Base-by-base conservation (phyloP, 305 asterid species). In the Fraxinus sp. region DNA sequence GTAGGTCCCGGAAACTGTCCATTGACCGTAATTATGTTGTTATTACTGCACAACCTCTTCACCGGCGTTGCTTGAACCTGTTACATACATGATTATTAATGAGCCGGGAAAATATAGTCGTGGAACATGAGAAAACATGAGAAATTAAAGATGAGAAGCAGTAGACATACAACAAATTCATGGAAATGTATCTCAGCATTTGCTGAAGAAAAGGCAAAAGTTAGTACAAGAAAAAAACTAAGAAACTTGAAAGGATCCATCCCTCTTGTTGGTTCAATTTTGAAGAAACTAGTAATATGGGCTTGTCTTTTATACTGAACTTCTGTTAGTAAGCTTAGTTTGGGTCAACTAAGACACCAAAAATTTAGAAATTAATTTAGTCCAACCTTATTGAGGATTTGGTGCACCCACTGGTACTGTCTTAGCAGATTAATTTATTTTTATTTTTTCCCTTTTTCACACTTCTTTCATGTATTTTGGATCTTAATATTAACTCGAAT, bases 1-100 rank as follows among this genome's bases (percentile, higher is more conserved):
- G 87, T 87, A 37, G 91, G 90, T 11, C 91, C 91, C 8, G 90
- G 91, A 37, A 82, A 84, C 1, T 84, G 89, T 7, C 88, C 90
- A 55, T 89, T 87, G 6, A 85, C 88, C 0, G 90, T 89, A 33
- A 89, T 37, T 22, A 84, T 85, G 22, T 70, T 82, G n/a, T 74
- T 79, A 20, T 77, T 82, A 59, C 43, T 82, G 84, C 91, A 89
- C 6, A 89, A 81, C 82, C 90, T 85, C 64, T 46, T 84, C 28
- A 81, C 79, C n/a, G 78, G 6, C 35, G 37, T 78, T 14, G 71
- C 83, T 82, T 89, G 83, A 57, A 85, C 85, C 91, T 85, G 85
- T 83, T 41, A 28, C n/a, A 32, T 18, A 13, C 2, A 57, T 33
- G n/a, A 8, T 22, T 35, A 52, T 52, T 33, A 75, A 11, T n/a